Percentiles rank a stretch among this genome's conserved stretches.
Conservation (phyloP, 768 basidiomycete genomes). For the Multifurca ochricompacta region DNA sequence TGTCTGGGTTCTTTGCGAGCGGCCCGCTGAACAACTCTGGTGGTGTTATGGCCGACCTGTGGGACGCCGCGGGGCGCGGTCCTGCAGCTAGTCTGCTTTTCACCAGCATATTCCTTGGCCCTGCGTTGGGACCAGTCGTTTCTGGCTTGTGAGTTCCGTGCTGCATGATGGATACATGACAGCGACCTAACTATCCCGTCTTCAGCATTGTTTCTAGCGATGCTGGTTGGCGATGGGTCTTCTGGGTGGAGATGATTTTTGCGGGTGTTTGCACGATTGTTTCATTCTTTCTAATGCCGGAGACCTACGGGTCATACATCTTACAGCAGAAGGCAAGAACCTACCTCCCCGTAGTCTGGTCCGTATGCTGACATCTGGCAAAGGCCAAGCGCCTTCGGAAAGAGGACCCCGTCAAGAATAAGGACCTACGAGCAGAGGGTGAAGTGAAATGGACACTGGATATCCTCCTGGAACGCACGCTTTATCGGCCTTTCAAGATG, state of each 20-base stretch:
- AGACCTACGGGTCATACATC: constrained; percentile 3
- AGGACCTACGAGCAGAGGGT: constrained; percentile 45
- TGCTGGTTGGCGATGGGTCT: constrained; percentile 10
- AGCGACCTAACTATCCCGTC: neutral
- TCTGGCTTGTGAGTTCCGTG: constrained; percentile 14
- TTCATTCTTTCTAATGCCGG: neutral
- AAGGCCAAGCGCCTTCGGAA: constrained; percentile 42
- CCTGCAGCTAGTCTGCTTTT: constrained; percentile 17
- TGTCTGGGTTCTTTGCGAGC: constrained; percentile 23
- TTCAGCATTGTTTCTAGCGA: constrained; percentile 2
- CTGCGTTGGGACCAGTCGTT: constrained; percentile 22
- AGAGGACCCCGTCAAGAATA: constrained; percentile 38
- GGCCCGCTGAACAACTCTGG: constrained; percentile 20
- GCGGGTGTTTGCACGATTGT: neutral
- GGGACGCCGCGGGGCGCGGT: constrained; percentile 20
- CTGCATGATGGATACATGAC: neutral
- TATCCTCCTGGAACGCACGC: constrained; percentile 44
- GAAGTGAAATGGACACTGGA: constrained; percentile 50
- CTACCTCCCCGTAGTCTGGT: neutral
- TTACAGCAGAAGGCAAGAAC: constrained; percentile 1
- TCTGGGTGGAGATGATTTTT: constrained; percentile 10
- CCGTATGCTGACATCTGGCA: neutral
- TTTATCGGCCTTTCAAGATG: constrained; percentile 55
- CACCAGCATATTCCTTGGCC: constrained; percentile 21
- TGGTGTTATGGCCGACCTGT: constrained; percentile 22